These are phyloP conservation scores for Arthrobotrys conoides DNA, from an alignment of 2,329 filamentous ascomycete species.

Conservation along the genomic window DNA sequence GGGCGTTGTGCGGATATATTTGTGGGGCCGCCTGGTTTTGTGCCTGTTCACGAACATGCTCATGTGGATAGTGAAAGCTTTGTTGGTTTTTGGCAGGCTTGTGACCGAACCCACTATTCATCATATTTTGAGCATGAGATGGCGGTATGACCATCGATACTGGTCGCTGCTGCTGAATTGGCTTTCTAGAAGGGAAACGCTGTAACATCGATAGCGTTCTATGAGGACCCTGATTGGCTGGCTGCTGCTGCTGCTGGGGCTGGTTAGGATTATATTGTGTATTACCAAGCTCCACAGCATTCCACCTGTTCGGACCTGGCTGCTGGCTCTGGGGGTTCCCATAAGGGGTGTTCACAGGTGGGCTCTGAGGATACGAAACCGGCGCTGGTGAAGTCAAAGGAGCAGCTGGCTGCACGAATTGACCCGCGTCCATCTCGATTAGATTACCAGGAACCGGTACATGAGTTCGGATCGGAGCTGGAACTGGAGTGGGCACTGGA, in stretches of 20 bases:
- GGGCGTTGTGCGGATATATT: conserved; percentile 10
- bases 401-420: not conserved
- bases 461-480: not conserved
- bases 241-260: not conserved
- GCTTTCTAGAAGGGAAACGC: conserved; percentile 47
- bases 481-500: not conserved
- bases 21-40: not conserved
- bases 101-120: conserved; percentile 2
- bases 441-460: conserved; percentile 6
- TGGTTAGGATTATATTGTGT: conserved; percentile 12
- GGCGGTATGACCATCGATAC: conserved; percentile 50
- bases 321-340: conserved; percentile 1
- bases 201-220: conserved; percentile 35
- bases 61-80: conserved; percentile 2
- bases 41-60: conserved; percentile 15
- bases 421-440: conserved; percentile 39
- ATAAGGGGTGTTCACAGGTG: conserved; percentile 4
- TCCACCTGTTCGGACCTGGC: conserved; percentile 22
- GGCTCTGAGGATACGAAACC: conserved; percentile 24
- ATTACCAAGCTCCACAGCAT: conserved; percentile 42
- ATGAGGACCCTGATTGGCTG: conserved; percentile 11
- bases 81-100: not conserved
- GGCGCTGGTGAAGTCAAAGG: conserved; percentile 10
- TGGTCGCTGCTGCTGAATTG: conserved; percentile 38
- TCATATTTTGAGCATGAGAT: conserved; percentile 19